A percentile compares a stretch with the other conserved stretches of the same genome.
Conservation (phyloP, 225 moss, liverwort and hornwort species). For the Pseudoscleropodium purum region DNA sequence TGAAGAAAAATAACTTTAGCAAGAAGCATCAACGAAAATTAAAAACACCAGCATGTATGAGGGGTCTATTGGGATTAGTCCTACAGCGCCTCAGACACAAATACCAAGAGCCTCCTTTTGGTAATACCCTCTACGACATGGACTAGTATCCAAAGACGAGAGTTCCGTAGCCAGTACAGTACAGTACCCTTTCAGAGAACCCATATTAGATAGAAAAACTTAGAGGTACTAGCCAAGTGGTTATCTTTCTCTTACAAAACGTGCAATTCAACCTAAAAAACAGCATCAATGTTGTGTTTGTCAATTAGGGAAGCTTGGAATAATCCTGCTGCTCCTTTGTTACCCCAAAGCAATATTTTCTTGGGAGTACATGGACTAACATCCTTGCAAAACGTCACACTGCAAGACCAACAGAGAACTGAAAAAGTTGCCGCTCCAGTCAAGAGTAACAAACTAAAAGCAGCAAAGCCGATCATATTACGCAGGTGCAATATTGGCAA, state of each 20-base stretch:
- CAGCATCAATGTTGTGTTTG: not conserved
- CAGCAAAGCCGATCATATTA: not conserved
- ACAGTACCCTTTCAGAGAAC: not conserved
- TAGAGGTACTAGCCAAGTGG: not conserved
- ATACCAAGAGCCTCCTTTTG: not conserved
- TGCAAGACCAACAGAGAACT: not conserved
- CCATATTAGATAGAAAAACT: not conserved
- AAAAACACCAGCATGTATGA: not conserved
- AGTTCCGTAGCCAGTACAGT: not conserved
- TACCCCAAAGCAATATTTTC: not conserved
- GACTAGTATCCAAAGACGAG: not conserved
- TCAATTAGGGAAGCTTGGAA: not conserved
- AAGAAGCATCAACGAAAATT: not conserved
- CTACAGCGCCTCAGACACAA: not conserved
- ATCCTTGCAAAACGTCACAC: not conserved
- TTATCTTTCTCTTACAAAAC: not conserved
- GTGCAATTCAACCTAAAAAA: not conserved
- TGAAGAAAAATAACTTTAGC: not conserved
- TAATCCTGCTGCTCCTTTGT: not conserved
- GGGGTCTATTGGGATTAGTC: too few relatives aligned
- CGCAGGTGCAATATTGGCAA: not conserved
- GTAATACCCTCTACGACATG: not conserved
- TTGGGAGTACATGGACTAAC: not conserved
- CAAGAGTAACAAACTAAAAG: too few relatives aligned
- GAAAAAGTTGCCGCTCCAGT: not conserved